Conservation (phyloP, 2,329 filamentous ascomycete genomes). For the Diaporthe sp. region DNA sequence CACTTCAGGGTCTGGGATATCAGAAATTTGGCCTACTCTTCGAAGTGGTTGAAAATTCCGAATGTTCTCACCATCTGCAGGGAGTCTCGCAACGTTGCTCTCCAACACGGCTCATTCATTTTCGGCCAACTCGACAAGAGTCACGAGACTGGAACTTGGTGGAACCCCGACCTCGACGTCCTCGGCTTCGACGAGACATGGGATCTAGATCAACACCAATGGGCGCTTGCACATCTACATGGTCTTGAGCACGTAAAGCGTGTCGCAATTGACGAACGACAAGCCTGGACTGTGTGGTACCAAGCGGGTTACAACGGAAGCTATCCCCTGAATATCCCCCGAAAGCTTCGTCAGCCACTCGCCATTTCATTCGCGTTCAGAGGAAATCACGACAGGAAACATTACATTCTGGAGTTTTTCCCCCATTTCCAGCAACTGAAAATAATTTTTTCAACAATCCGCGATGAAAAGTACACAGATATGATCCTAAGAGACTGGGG, state of each 20-base stretch:
- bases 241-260: neutral
- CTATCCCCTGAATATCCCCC: neutral
- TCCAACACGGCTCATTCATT: neutral
- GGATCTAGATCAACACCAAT: neutral
- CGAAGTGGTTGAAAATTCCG: neutral
- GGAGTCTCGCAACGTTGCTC: neutral
- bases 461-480: too few species aligned
- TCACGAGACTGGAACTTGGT: neutral
- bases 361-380: neutral
- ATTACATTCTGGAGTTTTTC: neutral
- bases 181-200: neutral
- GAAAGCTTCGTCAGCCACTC: neutral
- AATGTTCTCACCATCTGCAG: neutral
- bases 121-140: neutral
- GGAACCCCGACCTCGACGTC: neutral
- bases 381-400: neutral
- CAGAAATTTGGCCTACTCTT: too few species aligned
- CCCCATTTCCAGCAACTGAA: neutral
- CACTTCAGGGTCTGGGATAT: neutral
- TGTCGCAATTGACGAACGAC: neutral
- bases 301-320: neutral
- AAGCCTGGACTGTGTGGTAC: neutral
- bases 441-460: too few species aligned
- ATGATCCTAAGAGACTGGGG: too few species aligned
- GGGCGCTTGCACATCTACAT: neutral